Evolutionary conservation across 2,329 filamentous ascomycete species (phyloP).

Genomic region (Fusarium avenaceum): DNA sequence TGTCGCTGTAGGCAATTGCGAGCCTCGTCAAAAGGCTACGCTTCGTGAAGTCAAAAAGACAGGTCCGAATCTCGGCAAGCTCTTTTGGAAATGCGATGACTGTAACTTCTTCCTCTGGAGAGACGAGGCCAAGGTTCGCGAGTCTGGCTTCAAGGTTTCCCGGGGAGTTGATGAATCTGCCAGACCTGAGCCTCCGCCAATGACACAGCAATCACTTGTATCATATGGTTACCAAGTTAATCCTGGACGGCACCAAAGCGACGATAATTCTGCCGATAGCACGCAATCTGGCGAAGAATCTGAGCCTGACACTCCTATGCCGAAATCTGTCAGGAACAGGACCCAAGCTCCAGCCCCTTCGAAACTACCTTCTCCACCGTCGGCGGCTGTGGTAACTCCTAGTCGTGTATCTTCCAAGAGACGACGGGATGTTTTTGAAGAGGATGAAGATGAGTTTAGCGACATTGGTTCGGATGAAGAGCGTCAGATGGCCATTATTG

Average conservation of each 20-base stretch:
- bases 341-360: not conserved
- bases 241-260: conserved; percentile 35
- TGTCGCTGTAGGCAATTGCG: conserved; percentile 57
- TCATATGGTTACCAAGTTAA: conserved; percentile 50
- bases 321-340: not conserved
- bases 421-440: conserved; percentile 48
- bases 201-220: conserved; percentile 51
- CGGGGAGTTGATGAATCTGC: conserved; percentile 27
- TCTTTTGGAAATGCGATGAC: conserved; percentile 59
- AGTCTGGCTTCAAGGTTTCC: conserved; percentile 43
- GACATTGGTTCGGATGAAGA: conserved; percentile 58
- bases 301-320: conserved; percentile 12
- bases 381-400: conserved; percentile 31
- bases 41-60: conserved; percentile 57
- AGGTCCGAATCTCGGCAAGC: conserved; percentile 56
- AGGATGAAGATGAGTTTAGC: conserved; percentile 50
- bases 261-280: conserved; percentile 17
- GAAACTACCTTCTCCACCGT: conserved; percentile 1
- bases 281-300: conserved; percentile 34
- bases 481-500: conserved; percentile 53
- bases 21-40: conserved; percentile 55
- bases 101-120: conserved; percentile 63
- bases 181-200: conserved; percentile 46
- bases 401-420: conserved; percentile 48
- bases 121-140: conserved; percentile 54